phyloP scores from a whole-genome alignment of 192 early-diverging fungal species.

The Tieghemiomyces parasiticus region DNA sequence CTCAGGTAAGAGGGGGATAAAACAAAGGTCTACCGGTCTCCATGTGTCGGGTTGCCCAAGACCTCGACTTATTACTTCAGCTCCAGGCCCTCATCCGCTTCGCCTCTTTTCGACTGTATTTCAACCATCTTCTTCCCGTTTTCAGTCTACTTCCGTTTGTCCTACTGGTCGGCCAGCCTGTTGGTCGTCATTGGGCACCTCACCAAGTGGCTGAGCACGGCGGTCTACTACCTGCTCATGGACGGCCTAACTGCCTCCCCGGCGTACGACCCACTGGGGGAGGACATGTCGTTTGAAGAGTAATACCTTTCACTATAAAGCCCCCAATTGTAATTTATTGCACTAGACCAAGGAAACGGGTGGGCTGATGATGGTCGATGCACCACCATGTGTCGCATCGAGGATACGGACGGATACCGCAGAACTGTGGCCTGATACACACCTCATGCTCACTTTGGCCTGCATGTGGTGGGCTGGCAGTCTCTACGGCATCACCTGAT shows the following conservation, averaged over 20 bases:
- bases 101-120: conserved; percentile 29
- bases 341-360: too few species aligned
- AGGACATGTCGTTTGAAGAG: too few species aligned
- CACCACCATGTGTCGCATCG: too few species aligned
- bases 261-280: too few species aligned
- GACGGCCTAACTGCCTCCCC: not conserved
- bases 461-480: too few species aligned
- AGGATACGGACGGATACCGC: too few species aligned
- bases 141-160: not conserved
- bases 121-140: conserved; percentile 13
- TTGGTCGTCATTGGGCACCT: not conserved
- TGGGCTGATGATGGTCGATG: too few species aligned
- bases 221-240: not conserved
- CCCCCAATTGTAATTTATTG: too few species aligned
- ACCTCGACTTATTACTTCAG: not conserved
- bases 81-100: not conserved
- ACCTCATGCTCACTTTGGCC: too few species aligned
- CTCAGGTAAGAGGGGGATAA: conserved; percentile 12
- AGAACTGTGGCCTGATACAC: too few species aligned
- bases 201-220: not conserved
- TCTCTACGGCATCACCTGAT: too few species aligned
- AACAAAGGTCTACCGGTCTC: not conserved
- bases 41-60: not conserved
- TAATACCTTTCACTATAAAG: too few species aligned
- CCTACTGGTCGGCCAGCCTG: not conserved